Evolutionary conservation across 75 land plant genomes (phyloP), one percentile per base, ranked within the genome.

Genomic region (Pinus taeda): DNA sequence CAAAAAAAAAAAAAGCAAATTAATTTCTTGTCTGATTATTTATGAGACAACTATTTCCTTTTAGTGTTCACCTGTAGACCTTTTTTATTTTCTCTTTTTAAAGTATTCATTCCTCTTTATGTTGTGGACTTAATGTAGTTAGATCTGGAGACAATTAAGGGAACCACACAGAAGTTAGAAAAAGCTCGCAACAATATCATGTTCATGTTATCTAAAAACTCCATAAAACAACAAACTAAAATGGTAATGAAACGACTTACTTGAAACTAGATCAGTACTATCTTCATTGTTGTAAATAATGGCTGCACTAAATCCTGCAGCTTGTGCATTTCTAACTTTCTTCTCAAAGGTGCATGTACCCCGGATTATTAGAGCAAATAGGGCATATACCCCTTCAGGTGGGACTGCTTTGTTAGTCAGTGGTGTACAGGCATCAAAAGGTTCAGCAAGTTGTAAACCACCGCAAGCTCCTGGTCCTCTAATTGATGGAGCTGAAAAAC

Each of bases 271-370:
- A 55, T 26, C 62, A 29, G 82, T 81, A 75, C 33, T 74, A 78
- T 88, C 81, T 74, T 85, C 90, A 76, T 88, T 78, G 70, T 90
- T 92, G 83, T 88, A 90, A 12, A 92, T 72, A 59, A 92, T 83
- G 59, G 85, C 92, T 60, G 92, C 92, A 71, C 79, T 65, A 74
- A 85, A 92, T 3, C 95, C 95, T 49, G 95, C 90, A 66, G 57
- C 66, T 57, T 92, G 92, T 3, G 88, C 95, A 71, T 59, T 82
- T 77, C 81, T 74, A 26, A 90, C 90, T 81, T 92, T 92, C 0
- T 80, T 77, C 53, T 90, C 90, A 74, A 90, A 90, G 20, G 85
- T 79, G 75, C 95, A 92, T 1, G 76, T 84, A 63, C 95, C 95
- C 75, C 92, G 83, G 58, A 82, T 79, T 7, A 88, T 83, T 77